These are phyloP conservation scores for Syzygium malaccense DNA, from an alignment of 441 rosid species.

Conservation along the genomic window DNA sequence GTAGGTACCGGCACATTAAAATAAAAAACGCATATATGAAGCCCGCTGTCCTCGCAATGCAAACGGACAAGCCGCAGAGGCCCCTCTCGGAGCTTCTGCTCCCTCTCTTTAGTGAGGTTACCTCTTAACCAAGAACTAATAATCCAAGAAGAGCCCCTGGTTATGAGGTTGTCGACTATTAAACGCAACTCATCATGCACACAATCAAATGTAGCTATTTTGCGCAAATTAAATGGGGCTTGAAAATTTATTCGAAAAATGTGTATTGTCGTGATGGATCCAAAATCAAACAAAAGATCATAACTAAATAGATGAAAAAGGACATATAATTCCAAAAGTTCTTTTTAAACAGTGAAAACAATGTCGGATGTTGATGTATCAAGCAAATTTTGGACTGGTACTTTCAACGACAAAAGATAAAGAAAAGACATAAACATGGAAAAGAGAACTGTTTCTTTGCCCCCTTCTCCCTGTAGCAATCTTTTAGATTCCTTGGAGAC, in stretches of 20 bases:
- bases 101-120: too few relatives aligned
- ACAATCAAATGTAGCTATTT: background rate
- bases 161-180: too few relatives aligned
- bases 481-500: background rate
- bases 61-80: too few relatives aligned
- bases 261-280: rapidly evolving
- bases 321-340: background rate
- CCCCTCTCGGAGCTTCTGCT: too few relatives aligned
- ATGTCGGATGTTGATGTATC: background rate
- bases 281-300: background rate
- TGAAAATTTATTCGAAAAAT: background rate
- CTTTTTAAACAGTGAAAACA: background rate
- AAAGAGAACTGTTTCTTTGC: background rate
- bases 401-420: background rate
- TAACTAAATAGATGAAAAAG: background rate
- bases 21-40: too few relatives aligned
- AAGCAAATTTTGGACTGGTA: background rate
- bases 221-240: background rate
- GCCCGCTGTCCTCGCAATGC: too few relatives aligned
- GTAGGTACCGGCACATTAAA: too few relatives aligned
- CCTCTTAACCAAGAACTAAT: too few relatives aligned
- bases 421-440: background rate
- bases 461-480: background rate
- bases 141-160: too few relatives aligned
- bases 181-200: background rate